Base-by-base conservation (phyloP, 1,139 yeast genomes). In the Hyphopichia wangnamkhiaoensis region DNA sequence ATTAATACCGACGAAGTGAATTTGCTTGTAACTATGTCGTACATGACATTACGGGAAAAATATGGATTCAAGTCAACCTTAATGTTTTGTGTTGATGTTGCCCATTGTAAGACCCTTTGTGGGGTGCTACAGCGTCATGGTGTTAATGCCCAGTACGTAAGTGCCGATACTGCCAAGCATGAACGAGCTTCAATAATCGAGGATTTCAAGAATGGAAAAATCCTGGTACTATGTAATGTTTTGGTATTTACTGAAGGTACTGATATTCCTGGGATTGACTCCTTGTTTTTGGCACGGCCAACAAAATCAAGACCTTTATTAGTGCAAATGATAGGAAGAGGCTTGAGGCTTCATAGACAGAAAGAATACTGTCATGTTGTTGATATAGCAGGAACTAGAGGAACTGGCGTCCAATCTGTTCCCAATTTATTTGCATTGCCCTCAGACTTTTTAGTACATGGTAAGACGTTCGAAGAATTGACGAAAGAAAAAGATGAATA, bases 191-290 rank as follows among this genome's bases (percentile, higher is more conserved):
- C 60, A 1, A 69, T 82, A 0, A 61, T 90, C 1, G 63, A 68
- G 3, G 83, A 77, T 34, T 91, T 91, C 55, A 75, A 71, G 44
- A 51, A 61, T 1, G 91, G 95, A 0, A 54, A 71, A 14, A 71
- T 87, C 20, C 80, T 84, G 3, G 95, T 93, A 0, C 62, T 91
- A 21, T 77, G 94, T 60, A 93, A 93, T 54, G 95, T 96, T 54
- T 89, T 85, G 18, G 89, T 91, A 3, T 84, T 91, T 50, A 91
- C 96, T 0, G 98, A 93, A 59, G 98, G 98, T 0, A 89, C 98
- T 0, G 98, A 91, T 61, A 83, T 91, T 17, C 98, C 98, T 2
- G 83, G 84, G 47, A 85, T 91, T 41, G 98, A 91, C 56, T 83
- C 90, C 20, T 65, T 91, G 7, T 68, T 91, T 35, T 63, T 91